Conservation (phyloP, 768 basidiomycete species). For the Mycena haematopus region DNA sequence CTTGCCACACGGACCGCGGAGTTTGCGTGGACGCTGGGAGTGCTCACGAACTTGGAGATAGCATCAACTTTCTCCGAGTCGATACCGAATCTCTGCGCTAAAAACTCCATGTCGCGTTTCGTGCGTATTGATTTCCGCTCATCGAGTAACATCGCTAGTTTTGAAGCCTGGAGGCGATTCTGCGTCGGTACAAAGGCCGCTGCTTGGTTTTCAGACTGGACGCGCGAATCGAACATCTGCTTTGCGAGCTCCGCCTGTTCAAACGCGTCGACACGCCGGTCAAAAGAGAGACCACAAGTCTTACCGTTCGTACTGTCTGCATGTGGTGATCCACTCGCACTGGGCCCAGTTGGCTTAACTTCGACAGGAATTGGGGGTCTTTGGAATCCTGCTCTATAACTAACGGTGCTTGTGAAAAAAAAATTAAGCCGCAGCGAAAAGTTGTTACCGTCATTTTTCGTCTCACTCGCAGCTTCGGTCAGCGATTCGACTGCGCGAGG, state of each 20-base stretch:
- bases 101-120: conserved; percentile 48
- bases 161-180: conserved; percentile 62
- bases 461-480: conserved; percentile 53
- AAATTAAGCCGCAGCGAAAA: not conserved
- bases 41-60: conserved; percentile 64
- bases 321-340: conserved; percentile 75
- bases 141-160: conserved; percentile 65
- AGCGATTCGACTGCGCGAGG: conserved; percentile 35
- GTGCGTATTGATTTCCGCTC: conserved; percentile 59
- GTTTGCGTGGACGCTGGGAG: conserved; percentile 62
- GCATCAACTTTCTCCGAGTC: conserved; percentile 58
- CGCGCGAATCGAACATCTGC: conserved; percentile 59
- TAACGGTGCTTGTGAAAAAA: conserved; percentile 33
- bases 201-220: conserved; percentile 62
- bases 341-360: conserved; percentile 67
- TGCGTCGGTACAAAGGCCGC: conserved; percentile 43
- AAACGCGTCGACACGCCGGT: conserved; percentile 3
- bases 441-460: conserved; percentile 52
- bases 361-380: conserved; percentile 75
- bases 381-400: conserved; percentile 68
- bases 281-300: conserved; percentile 24
- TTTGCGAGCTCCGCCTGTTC: conserved; percentile 40
- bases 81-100: conserved; percentile 62
- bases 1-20: conserved; percentile 45
- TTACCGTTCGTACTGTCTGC: conserved; percentile 55